phyloP scores from a whole-genome alignment of 2,329 filamentous ascomycete species.

The Purpureocillium lavendulum region DNA sequence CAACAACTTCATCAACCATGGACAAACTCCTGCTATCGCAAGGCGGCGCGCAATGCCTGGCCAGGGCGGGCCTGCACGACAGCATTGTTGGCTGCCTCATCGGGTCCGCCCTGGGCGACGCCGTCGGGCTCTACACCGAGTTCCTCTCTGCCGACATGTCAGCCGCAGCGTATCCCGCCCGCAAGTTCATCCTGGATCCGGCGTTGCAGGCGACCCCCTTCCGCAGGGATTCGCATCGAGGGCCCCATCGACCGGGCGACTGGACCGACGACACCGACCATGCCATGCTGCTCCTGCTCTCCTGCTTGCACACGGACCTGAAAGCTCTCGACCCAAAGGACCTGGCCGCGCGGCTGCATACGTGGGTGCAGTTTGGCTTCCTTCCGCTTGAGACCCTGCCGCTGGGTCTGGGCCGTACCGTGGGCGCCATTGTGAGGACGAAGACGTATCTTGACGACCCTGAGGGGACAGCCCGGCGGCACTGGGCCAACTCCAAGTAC shows the following conservation, averaged over 20 bases:
- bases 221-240: constrained; percentile 34
- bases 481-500: constrained; percentile 31
- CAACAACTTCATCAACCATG: not conserved
- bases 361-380: constrained; percentile 40
- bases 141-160: constrained; percentile 32
- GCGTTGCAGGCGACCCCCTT: constrained; percentile 28
- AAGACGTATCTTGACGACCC: constrained; percentile 31
- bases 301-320: constrained; percentile 35
- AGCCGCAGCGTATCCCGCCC: constrained; percentile 24
- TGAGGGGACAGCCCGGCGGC: constrained; percentile 24
- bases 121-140: constrained; percentile 46
- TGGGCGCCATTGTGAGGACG: constrained; percentile 33
- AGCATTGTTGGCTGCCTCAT: constrained; percentile 35
- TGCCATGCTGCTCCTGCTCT: constrained; percentile 38
- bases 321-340: constrained; percentile 25
- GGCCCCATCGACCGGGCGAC: constrained; percentile 29
- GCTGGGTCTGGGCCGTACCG: constrained; percentile 37
- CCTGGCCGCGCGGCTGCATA: constrained; percentile 34
- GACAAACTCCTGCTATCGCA: constrained; percentile 6
- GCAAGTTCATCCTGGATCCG: constrained; percentile 29
- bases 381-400: constrained; percentile 36
- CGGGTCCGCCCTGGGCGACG: constrained; percentile 44
- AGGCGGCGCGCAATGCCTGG: constrained; percentile 10
- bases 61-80: constrained; percentile 19
- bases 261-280: constrained; percentile 52